Evolutionary conservation across 2,329 filamentous ascomycete genomes (phyloP).

Genomic region (Clarireedia homoeocarpa): DNA sequence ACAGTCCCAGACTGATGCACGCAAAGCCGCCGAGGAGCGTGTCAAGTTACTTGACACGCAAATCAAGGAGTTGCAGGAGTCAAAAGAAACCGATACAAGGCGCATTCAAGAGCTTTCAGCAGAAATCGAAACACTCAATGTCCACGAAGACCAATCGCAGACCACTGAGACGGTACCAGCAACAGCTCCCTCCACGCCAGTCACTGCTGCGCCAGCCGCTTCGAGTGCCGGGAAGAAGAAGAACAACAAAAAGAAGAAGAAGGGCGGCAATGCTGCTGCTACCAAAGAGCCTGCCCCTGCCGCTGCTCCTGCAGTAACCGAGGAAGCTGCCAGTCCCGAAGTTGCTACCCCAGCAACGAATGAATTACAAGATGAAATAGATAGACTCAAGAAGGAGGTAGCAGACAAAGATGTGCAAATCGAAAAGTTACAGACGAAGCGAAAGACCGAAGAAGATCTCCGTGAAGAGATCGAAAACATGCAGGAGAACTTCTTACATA

Average conservation of each 20-base stretch:
- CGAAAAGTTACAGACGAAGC: constrained; percentile 58
- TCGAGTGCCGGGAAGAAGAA: constrained; percentile 59
- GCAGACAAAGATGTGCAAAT: constrained; percentile 53
- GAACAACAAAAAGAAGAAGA: constrained; percentile 66
- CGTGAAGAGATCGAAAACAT: constrained; percentile 81
- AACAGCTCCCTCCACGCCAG: constrained; percentile 35
- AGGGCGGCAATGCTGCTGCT: constrained; percentile 38
- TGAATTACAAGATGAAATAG: constrained; percentile 24
- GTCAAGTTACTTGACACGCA: constrained; percentile 16
- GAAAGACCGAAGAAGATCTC: constrained; percentile 70
- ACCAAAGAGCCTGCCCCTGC: constrained; percentile 24
- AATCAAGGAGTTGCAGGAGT: constrained; percentile 20
- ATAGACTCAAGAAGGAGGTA: constrained; percentile 24
- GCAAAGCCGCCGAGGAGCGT: constrained; percentile 16
- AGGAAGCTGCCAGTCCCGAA: constrained; percentile 12
- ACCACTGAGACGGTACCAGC: constrained; percentile 8
- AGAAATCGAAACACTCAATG: constrained; percentile 16
- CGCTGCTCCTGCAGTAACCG: constrained; percentile 7
- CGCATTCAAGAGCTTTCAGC: constrained; percentile 21
- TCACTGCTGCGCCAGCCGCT: constrained; percentile 22
- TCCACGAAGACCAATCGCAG: constrained; percentile 12
- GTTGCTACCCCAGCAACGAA: constrained; percentile 9
- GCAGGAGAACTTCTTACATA: constrained; percentile 67
- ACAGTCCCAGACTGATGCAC: constrained; percentile 14
- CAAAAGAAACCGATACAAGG: constrained; percentile 16